These are phyloP conservation scores for Teratosphaeria destructans DNA, from an alignment of 2,329 filamentous ascomycete genomes.

Conservation along the genomic window DNA sequence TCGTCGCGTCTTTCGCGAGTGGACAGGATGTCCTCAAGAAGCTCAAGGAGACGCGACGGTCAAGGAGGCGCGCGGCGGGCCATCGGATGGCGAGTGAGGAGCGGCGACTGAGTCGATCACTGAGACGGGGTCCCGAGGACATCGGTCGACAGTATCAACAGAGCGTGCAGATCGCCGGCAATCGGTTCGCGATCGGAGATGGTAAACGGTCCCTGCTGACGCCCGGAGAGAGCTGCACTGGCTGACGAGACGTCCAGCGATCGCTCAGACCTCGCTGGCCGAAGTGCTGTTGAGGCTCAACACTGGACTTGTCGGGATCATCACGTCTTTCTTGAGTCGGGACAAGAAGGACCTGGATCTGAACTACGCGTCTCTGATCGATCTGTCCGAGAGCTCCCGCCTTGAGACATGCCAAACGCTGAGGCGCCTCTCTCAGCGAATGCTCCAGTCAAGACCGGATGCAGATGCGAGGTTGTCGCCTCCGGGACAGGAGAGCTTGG, in stretches of 20 bases:
- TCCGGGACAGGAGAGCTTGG: background rate
- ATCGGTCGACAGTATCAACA: slow-evolving; percentile 33
- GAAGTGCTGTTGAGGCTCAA: slow-evolving; percentile 37
- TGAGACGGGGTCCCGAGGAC: slow-evolving; percentile 32
- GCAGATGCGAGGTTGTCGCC: background rate
- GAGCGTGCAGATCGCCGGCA: slow-evolving; percentile 28
- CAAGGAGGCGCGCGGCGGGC: slow-evolving; percentile 5
- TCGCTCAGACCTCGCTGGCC: slow-evolving; percentile 36
- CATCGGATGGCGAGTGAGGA: slow-evolving; percentile 20
- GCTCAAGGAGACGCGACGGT: slow-evolving; percentile 23
- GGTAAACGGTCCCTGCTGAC: slow-evolving; percentile 20
- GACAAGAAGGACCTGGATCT: slow-evolving; percentile 24
- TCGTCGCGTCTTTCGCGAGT: slow-evolving; percentile 36
- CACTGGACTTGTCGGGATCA: slow-evolving; percentile 37
- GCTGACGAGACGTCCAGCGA: slow-evolving; percentile 23
- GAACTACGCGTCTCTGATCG: slow-evolving; percentile 36
- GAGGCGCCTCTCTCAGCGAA: slow-evolving; percentile 27
- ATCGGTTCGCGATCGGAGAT: slow-evolving; percentile 34
- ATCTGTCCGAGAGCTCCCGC: slow-evolving; percentile 35
- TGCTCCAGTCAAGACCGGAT: slow-evolving; percentile 3
- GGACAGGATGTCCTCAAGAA: slow-evolving; percentile 37
- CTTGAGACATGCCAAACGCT: slow-evolving; percentile 34
- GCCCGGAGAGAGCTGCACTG: background rate
- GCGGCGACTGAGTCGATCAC: slow-evolving; percentile 28
- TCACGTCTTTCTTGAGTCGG: slow-evolving; percentile 32